phyloP scores from a whole-genome alignment of 305 asterid species.

The Caryopteris hybrid region DNA sequence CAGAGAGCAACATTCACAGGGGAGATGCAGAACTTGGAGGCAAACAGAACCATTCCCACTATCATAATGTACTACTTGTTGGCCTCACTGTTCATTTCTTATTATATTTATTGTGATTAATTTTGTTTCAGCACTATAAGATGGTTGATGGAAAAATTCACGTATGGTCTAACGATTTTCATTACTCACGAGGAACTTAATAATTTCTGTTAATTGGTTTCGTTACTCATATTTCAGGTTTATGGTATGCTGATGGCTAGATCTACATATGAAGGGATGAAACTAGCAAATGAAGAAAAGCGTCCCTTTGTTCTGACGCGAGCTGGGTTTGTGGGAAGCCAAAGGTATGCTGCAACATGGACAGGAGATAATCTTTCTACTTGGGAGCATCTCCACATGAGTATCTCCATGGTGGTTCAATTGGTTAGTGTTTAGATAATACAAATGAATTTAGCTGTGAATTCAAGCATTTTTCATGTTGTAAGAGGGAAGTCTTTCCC shows the following conservation, averaged over 20 bases:
- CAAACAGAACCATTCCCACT: conserved; percentile 69
- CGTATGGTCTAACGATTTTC: neutral
- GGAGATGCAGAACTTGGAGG: conserved; percentile 96
- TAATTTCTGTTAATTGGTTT: conserved; percentile 1
- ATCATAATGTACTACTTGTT: conserved; percentile 70
- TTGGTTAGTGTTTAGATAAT: conserved; percentile 46
- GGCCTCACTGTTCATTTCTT: conserved; percentile 7
- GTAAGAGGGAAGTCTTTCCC: neutral
- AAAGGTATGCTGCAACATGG: conserved; percentile 98
- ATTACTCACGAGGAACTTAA: neutral
- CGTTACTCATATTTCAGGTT: conserved; percentile 40
- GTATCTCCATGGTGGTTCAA: conserved; percentile 91
- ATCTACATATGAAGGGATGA: conserved; percentile 93
- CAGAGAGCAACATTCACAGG: conserved; percentile 83
- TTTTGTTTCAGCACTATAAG: neutral
- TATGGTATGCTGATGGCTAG: conserved; percentile 98
- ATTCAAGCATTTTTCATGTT: neutral
- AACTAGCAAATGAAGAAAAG: conserved; percentile 58
- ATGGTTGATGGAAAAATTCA: neutral
- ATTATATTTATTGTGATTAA: neutral
- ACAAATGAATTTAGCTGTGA: neutral
- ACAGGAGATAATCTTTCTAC: conserved; percentile 96
- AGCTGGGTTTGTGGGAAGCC: conserved; percentile 97
- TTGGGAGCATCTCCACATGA: conserved; percentile 99
- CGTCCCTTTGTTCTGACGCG: conserved; percentile 97